Evolutionary conservation across 2,329 filamentous ascomycete genomes (phyloP), one percentile per base, ranked within the genome.

Genomic region (Apiospora pterosperma): DNA sequence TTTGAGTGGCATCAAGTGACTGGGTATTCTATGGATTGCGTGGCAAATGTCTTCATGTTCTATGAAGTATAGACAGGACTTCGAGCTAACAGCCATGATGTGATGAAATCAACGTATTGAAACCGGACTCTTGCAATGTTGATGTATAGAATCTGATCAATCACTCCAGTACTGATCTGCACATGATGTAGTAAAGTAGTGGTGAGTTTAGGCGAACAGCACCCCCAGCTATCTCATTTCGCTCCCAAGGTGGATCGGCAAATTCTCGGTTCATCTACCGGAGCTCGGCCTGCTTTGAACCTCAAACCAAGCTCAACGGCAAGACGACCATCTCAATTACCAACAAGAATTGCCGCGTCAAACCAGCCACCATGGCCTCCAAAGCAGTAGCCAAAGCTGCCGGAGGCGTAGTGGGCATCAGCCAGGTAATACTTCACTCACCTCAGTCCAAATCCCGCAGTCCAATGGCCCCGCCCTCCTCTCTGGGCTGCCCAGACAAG

Each of bases 351-450:
- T 69, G 66, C 67, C 63, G 64, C 66, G 64, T 62, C 60, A 72
- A 66, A 73, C 62, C 70, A 73, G 77, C 73, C 78, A 82, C 72
- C 67, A 90, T 90, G 88, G 86, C 85, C 72, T 85, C 85, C 70
- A 87, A 88, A 79, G 85, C 80, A 74, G 84, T 79, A 73, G 81
- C 82, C 64, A 87, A 87, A 75, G 82, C 82, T 72, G 82, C 80
- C 64, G 82, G 82, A 68, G 81, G 82, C 71, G 81, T 85, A 65
- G 77, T 89, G 64, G 81, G 80, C 72, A 80, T 91, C 70, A 79
- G 81, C 71, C 85, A 88, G 82, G 89, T 90, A 81, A 71, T 80
- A 55, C 2, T 5, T n/a, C n/a, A 16, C 48, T 28, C 4, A 19
- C 48, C 16, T 69, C 59, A 12, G 2, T 36, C 36, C 59, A 4